Evolutionary conservation across 768 basidiomycete species (phyloP).

Genomic region (Coprinellus aureogranulatus): DNA sequence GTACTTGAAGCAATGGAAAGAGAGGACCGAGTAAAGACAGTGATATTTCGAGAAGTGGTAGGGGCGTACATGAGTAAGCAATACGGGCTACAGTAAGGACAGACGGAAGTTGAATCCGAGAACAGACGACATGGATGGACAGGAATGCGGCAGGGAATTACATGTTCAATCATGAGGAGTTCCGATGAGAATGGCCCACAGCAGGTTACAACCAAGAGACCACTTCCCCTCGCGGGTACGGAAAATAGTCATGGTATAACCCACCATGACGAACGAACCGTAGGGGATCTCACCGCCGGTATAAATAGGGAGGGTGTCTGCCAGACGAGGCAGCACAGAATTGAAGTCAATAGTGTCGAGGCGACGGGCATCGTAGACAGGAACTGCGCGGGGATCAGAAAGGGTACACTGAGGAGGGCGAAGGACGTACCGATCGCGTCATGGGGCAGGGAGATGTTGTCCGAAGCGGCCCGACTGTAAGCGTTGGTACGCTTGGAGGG

Average conservation of each 20-base stretch:
- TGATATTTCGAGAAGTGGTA: too few species aligned
- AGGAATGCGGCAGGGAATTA: too few species aligned
- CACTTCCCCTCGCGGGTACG: neutral
- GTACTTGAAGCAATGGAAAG: too few species aligned
- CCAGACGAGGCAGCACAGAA: neutral
- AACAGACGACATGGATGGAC: too few species aligned
- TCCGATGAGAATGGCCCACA: slow-evolving; percentile 4
- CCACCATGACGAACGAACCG: slow-evolving; percentile 2
- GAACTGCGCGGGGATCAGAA: neutral
- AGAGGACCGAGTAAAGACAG: too few species aligned
- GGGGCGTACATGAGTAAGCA: too few species aligned
- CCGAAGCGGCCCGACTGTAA: neutral
- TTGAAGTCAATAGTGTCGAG: neutral
- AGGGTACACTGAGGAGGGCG: neutral
- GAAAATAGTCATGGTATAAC: neutral
- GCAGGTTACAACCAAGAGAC: slow-evolving; percentile 3
- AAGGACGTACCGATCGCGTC: neutral
- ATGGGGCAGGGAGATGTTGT: neutral
- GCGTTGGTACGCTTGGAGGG: neutral
- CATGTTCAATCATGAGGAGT: neutral
- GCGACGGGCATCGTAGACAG: slow-evolving; percentile 3
- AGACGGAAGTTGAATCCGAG: too few species aligned
- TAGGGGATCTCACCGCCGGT: slow-evolving; percentile 1
- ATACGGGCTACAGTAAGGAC: too few species aligned
- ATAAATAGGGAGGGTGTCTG: neutral